Conservation (phyloP, 345 rosid species). For the Syzygium aqueum region DNA sequence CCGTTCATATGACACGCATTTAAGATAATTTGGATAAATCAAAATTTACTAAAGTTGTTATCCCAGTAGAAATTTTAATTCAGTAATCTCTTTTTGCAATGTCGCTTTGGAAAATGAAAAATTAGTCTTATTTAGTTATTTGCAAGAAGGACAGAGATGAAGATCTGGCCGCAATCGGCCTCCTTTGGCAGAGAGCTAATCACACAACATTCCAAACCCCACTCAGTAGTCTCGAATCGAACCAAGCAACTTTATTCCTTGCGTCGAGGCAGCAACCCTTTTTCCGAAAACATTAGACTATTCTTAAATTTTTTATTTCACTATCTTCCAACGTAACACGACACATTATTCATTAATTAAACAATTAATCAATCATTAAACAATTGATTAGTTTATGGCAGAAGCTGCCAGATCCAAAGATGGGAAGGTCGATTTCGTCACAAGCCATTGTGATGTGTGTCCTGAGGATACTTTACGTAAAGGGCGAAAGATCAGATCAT, state of each 20-base stretch:
- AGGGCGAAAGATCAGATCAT: neutral
- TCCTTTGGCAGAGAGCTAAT: neutral
- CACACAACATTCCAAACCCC: neutral
- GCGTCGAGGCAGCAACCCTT: neutral
- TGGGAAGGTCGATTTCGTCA: neutral
- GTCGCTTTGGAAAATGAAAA: neutral
- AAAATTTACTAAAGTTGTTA: neutral
- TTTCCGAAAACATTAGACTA: neutral
- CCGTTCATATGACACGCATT: neutral
- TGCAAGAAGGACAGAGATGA: neutral
- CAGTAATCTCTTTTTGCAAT: neutral
- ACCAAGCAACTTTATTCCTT: neutral
- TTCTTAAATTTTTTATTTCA: neutral
- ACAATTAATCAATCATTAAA: neutral
- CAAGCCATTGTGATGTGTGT: neutral
- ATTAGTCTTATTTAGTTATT: neutral
- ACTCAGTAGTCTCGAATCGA: neutral
- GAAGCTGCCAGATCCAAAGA: neutral
- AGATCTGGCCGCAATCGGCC: neutral
- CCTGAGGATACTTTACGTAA: neutral
- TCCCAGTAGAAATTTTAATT: neutral
- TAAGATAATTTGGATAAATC: neutral
- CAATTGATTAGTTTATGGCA: neutral
- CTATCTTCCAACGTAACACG: neutral
- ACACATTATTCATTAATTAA: neutral